Base-by-base conservation (phyloP, 1,284 basidiomycete species). In the Melampsora larici-populina region DNA sequence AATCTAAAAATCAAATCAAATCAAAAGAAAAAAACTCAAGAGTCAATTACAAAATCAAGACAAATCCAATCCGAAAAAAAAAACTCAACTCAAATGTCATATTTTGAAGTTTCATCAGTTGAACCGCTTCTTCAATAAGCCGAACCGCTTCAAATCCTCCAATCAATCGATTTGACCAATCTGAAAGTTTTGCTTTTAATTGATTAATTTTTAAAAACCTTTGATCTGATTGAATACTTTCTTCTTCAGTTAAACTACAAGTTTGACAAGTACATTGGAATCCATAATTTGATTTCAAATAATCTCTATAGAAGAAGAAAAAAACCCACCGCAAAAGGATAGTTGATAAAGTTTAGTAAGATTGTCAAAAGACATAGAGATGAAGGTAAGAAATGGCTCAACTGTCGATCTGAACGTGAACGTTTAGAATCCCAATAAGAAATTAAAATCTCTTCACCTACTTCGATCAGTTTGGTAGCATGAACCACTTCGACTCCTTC, bases 341-440 rank as follows among this genome's bases (percentile, higher is more conserved):
- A n/a, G 46, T 33, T 9, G n/a, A 70, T n/a, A 33, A 49, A 60
- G 17, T 18, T 36, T 26, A n/a, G 65, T 36, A 40, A 60, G 33
- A 36, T 36, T 36, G 36, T 9, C 3, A n/a, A 58, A 43, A 43
- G 13, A 4, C 5, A n/a, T n/a, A n/a, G n/a, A n/a, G n/a, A n/a
- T n/a, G n/a, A n/a, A n/a, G n/a, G n/a, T n/a, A n/a, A n/a, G n/a
- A 76, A 40, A 63, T 40, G 8, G 26, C 66, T 70, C 21, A 77
- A 77, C 74, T 70, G 67, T 64, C 74, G 55, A 18, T 77, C 74
- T 48, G 55, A 40, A 18, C 74, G 66, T 7, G 67, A 58, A 26
- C 48, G 31, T 70, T 77, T 77, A 9, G 74, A 77, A 48, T 77
- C 74, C 58, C 60, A 77, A 65, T 77, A 77, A 36, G 66, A 58